These are phyloP conservation scores for Pseudogymnoascus sp. DNA, from an alignment of 2,329 filamentous ascomycete genomes.

Conservation along the genomic window DNA sequence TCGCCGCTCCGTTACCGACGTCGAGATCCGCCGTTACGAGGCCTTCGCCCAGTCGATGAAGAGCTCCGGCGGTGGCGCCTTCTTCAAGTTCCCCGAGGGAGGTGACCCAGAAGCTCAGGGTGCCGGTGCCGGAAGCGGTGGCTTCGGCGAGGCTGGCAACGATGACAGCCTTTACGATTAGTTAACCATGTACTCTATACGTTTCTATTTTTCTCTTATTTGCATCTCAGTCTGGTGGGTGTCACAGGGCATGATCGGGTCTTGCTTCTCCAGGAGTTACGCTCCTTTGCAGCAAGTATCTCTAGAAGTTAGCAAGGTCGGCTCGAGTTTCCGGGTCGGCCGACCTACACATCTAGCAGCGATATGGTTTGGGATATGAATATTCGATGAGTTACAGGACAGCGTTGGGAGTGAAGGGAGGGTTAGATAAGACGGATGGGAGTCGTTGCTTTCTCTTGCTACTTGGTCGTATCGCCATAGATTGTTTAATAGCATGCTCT, in stretches of 20 bases:
- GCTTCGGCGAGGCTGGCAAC: conserved; percentile 80
- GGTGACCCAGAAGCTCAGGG: conserved; percentile 62
- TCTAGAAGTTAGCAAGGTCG: conserved; percentile 2
- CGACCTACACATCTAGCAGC: background rate
- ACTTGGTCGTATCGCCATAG: conserved; percentile 6
- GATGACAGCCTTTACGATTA: conserved; percentile 98
- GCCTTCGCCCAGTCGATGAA: conserved; percentile 99
- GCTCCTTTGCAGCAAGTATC: conserved; percentile 4
- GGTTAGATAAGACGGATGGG: conserved; percentile 7
- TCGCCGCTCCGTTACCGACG: conserved; percentile 87
- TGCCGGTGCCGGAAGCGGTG: conserved; percentile 52
- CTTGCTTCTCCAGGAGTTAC: background rate
- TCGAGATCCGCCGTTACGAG: conserved; percentile 97
- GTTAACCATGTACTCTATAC: conserved; percentile 30
- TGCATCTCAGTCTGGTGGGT: conserved; percentile 14
- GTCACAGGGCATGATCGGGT: conserved; percentile 12
- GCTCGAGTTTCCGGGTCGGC: background rate
- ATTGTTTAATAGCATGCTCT: conserved; percentile 11
- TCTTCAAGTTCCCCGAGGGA: conserved; percentile 87
- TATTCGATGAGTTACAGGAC: conserved; percentile 10
- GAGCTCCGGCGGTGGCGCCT: conserved; percentile 89
- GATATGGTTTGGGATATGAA: conserved; percentile 11
- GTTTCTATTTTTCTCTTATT: conserved; percentile 22
- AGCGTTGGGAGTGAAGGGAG: conserved; percentile 9
- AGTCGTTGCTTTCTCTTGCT: conserved; percentile 9